Percentiles rank a stretch among this genome's conserved stretches.
Conservation (phyloP, 805 yeast species). For the Grigorovia humatica region DNA sequence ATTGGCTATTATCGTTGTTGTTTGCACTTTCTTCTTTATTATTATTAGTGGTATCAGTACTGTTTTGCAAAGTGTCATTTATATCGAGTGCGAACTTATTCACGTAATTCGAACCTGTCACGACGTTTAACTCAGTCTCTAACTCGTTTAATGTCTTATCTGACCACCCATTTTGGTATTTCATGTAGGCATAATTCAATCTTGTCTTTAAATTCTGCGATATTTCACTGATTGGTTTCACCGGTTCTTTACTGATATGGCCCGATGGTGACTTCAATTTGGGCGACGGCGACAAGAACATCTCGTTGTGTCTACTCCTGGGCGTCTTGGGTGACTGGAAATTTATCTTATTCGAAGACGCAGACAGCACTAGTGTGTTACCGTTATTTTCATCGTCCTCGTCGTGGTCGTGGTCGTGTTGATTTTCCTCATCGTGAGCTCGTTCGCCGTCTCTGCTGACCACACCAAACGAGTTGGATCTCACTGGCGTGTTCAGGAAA, state of each 20-base stretch:
- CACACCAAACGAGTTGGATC: slow-evolving; percentile 2
- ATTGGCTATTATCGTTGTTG: background rate
- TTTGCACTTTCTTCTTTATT: too few species aligned
- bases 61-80: slow-evolving; percentile 5
- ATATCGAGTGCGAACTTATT: slow-evolving; percentile 9
- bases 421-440: background rate
- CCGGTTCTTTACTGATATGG: slow-evolving; percentile 2
- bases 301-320: slow-evolving; percentile 22
- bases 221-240: slow-evolving; percentile 33
- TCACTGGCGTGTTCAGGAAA: slow-evolving; percentile 21
- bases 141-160: slow-evolving; percentile 23
- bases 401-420: background rate
- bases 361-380: slow-evolving; percentile 2
- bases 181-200: slow-evolving; percentile 33
- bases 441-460: background rate
- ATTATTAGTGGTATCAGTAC: background rate
- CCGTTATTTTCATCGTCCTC: background rate
- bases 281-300: slow-evolving; percentile 27
- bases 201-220: slow-evolving; percentile 33
- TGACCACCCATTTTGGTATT: slow-evolving; percentile 29
- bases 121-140: slow-evolving; percentile 10
- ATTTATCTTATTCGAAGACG: background rate
- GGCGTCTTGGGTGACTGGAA: slow-evolving; percentile 27
- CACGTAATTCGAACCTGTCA: slow-evolving; percentile 4
- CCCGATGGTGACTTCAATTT: slow-evolving; percentile 23